Percentiles rank a stretch among this genome's conserved stretches.
Evolutionary conservation across 1,284 basidiomycete species (phyloP).

Genomic region (Apiotrichum gracile): DNA sequence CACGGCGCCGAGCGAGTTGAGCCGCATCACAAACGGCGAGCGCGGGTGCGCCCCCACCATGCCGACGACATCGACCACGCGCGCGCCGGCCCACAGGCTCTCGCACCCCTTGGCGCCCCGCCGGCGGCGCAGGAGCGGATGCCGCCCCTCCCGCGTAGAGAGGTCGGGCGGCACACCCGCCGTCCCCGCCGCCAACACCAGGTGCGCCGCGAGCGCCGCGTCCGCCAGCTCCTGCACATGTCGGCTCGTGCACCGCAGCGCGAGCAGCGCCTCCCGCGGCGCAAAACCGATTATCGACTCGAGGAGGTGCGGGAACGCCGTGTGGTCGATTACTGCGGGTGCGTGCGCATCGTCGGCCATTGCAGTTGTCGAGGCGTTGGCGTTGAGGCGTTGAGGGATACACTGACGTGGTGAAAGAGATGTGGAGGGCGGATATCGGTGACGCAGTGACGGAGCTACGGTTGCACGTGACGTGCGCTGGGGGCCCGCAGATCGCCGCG

Average conservation of each 20-base stretch:
- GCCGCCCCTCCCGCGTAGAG: not conserved
- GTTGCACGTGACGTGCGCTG: no score
- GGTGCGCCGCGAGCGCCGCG: not conserved
- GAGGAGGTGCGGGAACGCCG: conserved; percentile 8
- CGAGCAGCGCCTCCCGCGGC: not conserved
- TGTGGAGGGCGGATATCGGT: no score
- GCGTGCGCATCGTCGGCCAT: no score
- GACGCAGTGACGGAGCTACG: no score
- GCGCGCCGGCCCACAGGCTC: not conserved
- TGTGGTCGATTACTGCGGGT: no score
- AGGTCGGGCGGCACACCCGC: not conserved
- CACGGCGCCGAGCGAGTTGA: not conserved
- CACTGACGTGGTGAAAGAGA: no score
- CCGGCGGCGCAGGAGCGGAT: not conserved
- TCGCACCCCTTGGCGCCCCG: not conserved
- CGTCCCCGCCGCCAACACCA: not conserved
- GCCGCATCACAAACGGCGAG: not conserved
- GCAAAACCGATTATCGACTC: conserved; percentile 2
- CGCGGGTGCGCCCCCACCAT: not conserved
- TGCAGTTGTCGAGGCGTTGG: no score
- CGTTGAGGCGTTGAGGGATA: no score
- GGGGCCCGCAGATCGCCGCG: no score
- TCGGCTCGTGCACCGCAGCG: not conserved
- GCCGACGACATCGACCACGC: not conserved
- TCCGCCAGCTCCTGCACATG: not conserved